Evolutionary conservation across 805 yeast genomes (phyloP).

Genomic region (Wickerhamomyces ciferrii): DNA sequence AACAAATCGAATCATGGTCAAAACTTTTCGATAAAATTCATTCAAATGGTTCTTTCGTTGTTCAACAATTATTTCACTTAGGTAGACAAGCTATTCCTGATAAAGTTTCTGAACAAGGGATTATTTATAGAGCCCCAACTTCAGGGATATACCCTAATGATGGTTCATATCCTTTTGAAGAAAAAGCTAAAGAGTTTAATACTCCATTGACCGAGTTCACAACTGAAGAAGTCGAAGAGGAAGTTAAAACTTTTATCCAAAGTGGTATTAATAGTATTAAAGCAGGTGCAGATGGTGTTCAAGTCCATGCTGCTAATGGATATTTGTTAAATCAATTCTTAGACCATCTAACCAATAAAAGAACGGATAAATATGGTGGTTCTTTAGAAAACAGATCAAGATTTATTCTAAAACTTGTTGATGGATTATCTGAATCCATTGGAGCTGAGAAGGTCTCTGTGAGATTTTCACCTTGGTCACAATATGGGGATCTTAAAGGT

Average conservation of each 20-base stretch:
- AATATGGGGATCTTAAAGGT: conserved; percentile 23
- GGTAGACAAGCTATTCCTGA: conserved; percentile 29
- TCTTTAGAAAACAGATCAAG: conserved; percentile 43
- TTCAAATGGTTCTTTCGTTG: conserved; percentile 34
- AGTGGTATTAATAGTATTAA: conserved; percentile 35
- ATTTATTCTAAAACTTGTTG: conserved; percentile 33
- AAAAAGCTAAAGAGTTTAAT: conserved; percentile 27
- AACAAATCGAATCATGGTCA: conserved; percentile 43
- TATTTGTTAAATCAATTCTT: conserved; percentile 53
- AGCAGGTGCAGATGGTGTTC: conserved; percentile 50
- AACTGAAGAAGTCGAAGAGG: conserved; percentile 27
- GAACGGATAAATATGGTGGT: conserved; percentile 52
- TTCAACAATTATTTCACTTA: conserved; percentile 45
- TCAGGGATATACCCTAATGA: conserved; percentile 20
- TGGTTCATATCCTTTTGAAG: conserved; percentile 8
- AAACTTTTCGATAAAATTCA: conserved; percentile 42
- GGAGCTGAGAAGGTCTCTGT: conserved; percentile 13
- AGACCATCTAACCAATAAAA: conserved; percentile 36
- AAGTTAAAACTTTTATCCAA: conserved; percentile 31
- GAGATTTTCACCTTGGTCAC: conserved; percentile 33
- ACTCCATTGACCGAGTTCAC: conserved; percentile 16
- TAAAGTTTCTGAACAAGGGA: conserved; percentile 28
- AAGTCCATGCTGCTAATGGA: conserved; percentile 65
- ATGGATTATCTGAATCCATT: not conserved
- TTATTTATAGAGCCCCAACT: conserved; percentile 30